These are phyloP conservation scores for Aquanectria penicillioides DNA, from an alignment of 2,329 filamentous ascomycete species.

Conservation along the genomic window DNA sequence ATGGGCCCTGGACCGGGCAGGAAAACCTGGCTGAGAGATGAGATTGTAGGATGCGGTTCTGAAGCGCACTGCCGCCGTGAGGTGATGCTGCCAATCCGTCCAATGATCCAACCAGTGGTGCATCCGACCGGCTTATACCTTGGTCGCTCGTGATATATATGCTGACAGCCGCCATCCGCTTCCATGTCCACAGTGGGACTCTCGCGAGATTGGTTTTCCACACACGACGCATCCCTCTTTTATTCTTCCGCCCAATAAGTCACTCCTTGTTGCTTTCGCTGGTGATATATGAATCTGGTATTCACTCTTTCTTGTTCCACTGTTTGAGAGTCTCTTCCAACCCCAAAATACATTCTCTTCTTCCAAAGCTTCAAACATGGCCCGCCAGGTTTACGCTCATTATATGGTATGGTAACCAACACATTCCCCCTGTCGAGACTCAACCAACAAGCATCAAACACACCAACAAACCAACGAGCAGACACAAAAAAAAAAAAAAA, in stretches of 20 bases:
- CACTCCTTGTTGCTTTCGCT: not conserved
- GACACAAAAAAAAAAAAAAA: not conserved
- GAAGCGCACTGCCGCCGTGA: no score
- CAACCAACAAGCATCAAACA: no score
- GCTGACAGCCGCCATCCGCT: no score
- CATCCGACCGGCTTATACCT: no score
- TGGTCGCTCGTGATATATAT: no score
- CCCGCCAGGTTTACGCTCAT: slow-evolving; percentile 43
- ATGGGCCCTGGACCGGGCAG: no score
- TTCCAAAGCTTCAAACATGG: slow-evolving; percentile 28
- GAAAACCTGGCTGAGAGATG: no score
- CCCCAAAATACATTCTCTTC: not conserved
- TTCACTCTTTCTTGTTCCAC: slow-evolving; percentile 6
- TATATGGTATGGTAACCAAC: slow-evolving; percentile 39
- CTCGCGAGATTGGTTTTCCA: no score
- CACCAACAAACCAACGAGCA: not conserved
- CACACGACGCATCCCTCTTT: not conserved
- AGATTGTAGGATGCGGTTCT: no score
- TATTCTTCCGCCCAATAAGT: not conserved
- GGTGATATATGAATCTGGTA: not conserved
- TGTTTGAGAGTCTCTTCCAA: not conserved
- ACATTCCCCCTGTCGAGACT: not conserved
- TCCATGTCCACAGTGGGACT: no score
- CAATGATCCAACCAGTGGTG: no score
- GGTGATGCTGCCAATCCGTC: no score